Conservation (phyloP, 768 basidiomycete species). For the Leccinum pellstonianum region DNA sequence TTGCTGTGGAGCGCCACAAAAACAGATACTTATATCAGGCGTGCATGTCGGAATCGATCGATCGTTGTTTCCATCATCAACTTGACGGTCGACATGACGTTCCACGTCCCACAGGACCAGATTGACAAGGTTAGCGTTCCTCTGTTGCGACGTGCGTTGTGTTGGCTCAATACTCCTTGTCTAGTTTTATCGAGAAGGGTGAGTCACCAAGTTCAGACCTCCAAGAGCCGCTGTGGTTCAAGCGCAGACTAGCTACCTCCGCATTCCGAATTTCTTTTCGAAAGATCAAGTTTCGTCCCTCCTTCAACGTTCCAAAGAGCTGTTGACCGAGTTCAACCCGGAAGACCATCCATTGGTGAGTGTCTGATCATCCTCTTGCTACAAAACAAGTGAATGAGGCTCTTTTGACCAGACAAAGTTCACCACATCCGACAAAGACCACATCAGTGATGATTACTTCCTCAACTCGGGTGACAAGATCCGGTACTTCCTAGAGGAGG, state of each 20-base stretch:
- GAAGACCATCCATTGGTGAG: constrained; percentile 79
- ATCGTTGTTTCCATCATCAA: background rate
- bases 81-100: constrained; percentile 11
- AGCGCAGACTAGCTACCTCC: constrained; percentile 58
- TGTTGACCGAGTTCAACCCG: constrained; percentile 77
- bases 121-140: constrained; percentile 48
- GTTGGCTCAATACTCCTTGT: background rate
- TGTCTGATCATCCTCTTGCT: background rate
- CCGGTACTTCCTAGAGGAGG: constrained; percentile 92
- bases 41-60: background rate
- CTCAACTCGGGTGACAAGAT: constrained; percentile 92
- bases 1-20: background rate
- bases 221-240: background rate
- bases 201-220: constrained; percentile 15
- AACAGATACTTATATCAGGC: background rate
- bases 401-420: constrained; percentile 71
- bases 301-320: constrained; percentile 64
- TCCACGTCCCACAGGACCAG: constrained; percentile 56
- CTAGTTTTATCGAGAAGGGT: constrained; percentile 64
- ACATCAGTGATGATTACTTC: constrained; percentile 93
- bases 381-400: background rate
- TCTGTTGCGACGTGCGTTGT: background rate
- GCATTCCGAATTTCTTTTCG: constrained; percentile 71
- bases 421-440: constrained; percentile 69
- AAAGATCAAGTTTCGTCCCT: constrained; percentile 58